These are phyloP conservation scores for Hanseniaspora pseudoguilliermondii DNA, from an alignment of 805 yeast genomes.

Conservation along the genomic window DNA sequence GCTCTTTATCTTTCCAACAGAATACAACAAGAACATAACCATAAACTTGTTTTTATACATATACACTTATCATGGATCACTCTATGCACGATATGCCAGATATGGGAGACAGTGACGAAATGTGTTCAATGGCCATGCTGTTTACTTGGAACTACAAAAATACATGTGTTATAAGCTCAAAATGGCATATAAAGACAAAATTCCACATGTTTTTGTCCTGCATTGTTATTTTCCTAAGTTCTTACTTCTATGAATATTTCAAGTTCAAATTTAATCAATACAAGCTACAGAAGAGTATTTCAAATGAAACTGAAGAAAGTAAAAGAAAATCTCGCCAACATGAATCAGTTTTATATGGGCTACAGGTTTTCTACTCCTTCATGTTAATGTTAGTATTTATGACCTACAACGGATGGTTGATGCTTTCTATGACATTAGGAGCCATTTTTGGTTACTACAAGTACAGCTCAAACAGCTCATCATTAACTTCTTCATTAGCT, in stretches of 20 bases:
- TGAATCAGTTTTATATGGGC: conserved; percentile 40
- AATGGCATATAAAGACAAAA: conserved; percentile 64
- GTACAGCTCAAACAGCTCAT: conserved; percentile 25
- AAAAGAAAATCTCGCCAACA: conserved; percentile 17
- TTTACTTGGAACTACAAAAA: conserved; percentile 69
- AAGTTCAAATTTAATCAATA: conserved; percentile 22
- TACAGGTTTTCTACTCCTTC: conserved; percentile 58
- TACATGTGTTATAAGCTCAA: conserved; percentile 56
- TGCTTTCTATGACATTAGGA: conserved; percentile 60
- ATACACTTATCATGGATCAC: conserved; percentile 11
- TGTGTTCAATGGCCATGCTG: conserved; percentile 55
- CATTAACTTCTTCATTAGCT: neutral
- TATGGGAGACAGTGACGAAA: conserved; percentile 16
- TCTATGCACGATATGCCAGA: conserved; percentile 16
- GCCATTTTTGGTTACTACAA: conserved; percentile 56
- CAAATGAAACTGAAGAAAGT: neutral
- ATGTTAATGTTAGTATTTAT: conserved; percentile 68
- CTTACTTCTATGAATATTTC: conserved; percentile 52
- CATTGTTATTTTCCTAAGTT: conserved; percentile 34
- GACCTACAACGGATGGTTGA: conserved; percentile 80
- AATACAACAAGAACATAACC: no score
- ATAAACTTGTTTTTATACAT: neutral
- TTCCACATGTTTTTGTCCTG: conserved; percentile 42
- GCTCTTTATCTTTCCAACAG: no score
- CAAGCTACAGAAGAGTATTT: neutral